Evolutionary conservation across 2,329 filamentous ascomycete genomes (phyloP).

Genomic region (Phoma sp.): DNA sequence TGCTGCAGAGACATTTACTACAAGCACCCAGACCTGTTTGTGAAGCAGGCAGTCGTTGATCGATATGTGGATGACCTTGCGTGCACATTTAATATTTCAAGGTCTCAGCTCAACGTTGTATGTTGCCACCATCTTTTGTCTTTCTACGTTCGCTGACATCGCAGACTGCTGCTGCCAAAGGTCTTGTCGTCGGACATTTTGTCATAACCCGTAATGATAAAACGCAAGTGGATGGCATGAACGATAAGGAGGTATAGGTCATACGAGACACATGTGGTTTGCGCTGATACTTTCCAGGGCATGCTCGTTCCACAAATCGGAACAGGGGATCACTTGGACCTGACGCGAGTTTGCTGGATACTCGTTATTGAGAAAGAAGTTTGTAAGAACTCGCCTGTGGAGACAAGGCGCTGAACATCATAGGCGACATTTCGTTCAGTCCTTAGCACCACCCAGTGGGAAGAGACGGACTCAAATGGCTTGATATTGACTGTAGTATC

Average conservation of each 20-base stretch:
- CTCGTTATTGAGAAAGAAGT: conserved; percentile 81
- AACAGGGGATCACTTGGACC: conserved; percentile 58
- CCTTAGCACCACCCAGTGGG: conserved; percentile 63
- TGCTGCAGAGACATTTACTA: conserved; percentile 78
- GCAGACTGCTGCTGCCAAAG: conserved; percentile 76
- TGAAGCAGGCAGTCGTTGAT: conserved; percentile 72
- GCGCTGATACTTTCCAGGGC: conserved; percentile 55
- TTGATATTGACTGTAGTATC: conserved; percentile 69
- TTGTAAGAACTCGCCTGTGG: conserved; percentile 32
- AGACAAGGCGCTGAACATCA: conserved; percentile 21
- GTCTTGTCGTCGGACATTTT: conserved; percentile 68
- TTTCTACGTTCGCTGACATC: conserved; percentile 7
- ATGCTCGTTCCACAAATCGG: conserved; percentile 64
- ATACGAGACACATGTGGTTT: not conserved
- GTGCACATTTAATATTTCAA: conserved; percentile 68
- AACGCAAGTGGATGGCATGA: conserved; percentile 49
- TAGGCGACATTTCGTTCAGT: conserved; percentile 79
- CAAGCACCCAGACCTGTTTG: conserved; percentile 74
- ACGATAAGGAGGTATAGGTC: conserved; percentile 48
- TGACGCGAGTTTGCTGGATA: conserved; percentile 65
- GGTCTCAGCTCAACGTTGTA: conserved; percentile 74
- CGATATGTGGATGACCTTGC: conserved; percentile 76
- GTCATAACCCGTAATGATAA: conserved; percentile 56
- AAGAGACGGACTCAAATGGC: conserved; percentile 59
- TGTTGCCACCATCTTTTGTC: conserved; percentile 30